Evolutionary conservation across 768 basidiomycete species (phyloP).

Genomic region (Antrodiella citrinella): DNA sequence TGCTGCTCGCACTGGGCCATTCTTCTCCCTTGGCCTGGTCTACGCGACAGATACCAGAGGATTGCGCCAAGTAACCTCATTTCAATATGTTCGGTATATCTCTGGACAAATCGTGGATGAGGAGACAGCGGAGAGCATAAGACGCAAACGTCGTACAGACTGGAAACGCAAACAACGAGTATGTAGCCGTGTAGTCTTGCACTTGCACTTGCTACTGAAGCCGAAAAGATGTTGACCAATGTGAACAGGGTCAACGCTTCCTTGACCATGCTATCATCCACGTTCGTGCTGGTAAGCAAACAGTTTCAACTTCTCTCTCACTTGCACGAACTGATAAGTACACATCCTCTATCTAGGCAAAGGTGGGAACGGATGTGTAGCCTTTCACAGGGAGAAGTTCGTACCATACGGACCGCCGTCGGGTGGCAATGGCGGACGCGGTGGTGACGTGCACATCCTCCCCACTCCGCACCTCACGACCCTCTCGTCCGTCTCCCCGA

Average conservation of each 20-base stretch:
- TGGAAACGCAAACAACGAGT: slow-evolving; percentile 73
- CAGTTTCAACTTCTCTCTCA: no score
- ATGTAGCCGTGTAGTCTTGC: no score
- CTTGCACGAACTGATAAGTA: not conserved
- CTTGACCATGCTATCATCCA: slow-evolving; percentile 78
- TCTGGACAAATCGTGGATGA: not conserved
- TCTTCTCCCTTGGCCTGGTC: not conserved
- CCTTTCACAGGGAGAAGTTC: slow-evolving; percentile 88
- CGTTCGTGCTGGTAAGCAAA: slow-evolving; percentile 54
- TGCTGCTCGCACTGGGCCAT: not conserved
- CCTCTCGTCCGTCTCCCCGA: slow-evolving; percentile 62
- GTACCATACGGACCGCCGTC: slow-evolving; percentile 82
- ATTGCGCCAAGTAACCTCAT: no score
- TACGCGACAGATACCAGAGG: no score
- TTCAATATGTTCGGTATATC: not conserved
- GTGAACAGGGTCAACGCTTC: slow-evolving; percentile 61
- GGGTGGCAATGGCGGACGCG: slow-evolving; percentile 87
- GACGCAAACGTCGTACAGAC: slow-evolving; percentile 52
- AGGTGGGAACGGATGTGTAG: slow-evolving; percentile 88
- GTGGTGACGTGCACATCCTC: slow-evolving; percentile 79
- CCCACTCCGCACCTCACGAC: slow-evolving; percentile 75
- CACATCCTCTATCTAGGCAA: slow-evolving; percentile 39
- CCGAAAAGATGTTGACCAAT: not conserved
- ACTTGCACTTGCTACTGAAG: not conserved
- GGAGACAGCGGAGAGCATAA: slow-evolving; percentile 10